phyloP scores from a whole-genome alignment of 495 filamentous ascomycete species.

The Hypoxylon rickii region DNA sequence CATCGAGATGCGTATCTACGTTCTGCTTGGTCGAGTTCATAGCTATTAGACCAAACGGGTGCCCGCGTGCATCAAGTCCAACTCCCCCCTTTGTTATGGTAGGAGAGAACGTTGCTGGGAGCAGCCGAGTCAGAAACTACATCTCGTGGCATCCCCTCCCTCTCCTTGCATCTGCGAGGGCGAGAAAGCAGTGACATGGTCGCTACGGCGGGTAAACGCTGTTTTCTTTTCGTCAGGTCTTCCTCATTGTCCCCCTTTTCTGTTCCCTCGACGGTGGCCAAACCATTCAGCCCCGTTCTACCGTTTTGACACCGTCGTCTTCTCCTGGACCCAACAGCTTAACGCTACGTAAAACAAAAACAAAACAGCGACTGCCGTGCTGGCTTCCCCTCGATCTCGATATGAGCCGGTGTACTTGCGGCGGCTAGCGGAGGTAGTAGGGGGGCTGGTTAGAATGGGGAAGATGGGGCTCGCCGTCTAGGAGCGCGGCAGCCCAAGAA shows the following conservation, averaged over 20 bases:
- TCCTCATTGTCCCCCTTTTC: constrained; percentile 5
- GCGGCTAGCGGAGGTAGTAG: constrained; percentile 38
- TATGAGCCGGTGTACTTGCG: constrained; percentile 39
- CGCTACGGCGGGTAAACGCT: constrained; percentile 28
- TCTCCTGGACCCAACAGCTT: constrained; percentile 10
- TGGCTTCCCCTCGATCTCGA: constrained; percentile 39
- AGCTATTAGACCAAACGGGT: constrained; percentile 5
- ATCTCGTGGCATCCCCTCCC: constrained; percentile 17
- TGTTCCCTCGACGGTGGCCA: constrained; percentile 28
- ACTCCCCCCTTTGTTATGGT: constrained; percentile 25
- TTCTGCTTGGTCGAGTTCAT: constrained; percentile 14
- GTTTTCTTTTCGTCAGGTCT: constrained; percentile 10
- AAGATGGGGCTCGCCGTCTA: constrained; percentile 35
- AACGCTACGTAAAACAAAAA: constrained; percentile 29
- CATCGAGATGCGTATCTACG: constrained; percentile 5
- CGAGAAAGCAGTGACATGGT: constrained; percentile 8
- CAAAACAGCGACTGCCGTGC: constrained; percentile 36
- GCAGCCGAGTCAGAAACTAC: constrained; percentile 16
- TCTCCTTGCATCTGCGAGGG: constrained; percentile 10
- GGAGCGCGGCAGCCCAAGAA: constrained; percentile 34
- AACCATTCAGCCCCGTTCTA: constrained; percentile 28
- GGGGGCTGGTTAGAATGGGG: constrained; percentile 26
- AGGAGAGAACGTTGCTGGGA: constrained; percentile 27
- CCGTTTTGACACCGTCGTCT: constrained; percentile 37
- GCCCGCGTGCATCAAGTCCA: constrained; percentile 9